A percentile compares a stretch with the other conserved stretches of the same genome.
Evolutionary conservation across 768 basidiomycete species (phyloP).

Genomic region (Polyporus arcularius): DNA sequence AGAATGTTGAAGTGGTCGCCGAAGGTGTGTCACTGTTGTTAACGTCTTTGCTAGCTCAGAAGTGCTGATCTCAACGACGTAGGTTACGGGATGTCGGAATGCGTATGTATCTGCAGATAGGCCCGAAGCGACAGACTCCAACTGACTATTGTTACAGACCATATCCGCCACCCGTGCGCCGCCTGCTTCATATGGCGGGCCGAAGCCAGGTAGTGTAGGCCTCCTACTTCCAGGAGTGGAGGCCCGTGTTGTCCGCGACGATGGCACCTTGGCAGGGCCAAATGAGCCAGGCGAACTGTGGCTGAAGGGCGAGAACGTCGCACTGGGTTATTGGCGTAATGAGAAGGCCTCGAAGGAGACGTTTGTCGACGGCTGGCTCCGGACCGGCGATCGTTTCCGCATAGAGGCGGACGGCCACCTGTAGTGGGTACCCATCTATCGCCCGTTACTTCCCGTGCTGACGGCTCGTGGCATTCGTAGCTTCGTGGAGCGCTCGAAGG

Average conservation of each 20-base stretch:
- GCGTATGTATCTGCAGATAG: slow-evolving; percentile 10
- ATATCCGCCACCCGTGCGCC: slow-evolving; percentile 50
- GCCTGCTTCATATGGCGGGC: slow-evolving; percentile 47
- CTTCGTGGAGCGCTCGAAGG: slow-evolving; percentile 81
- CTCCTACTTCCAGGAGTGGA: slow-evolving; percentile 65
- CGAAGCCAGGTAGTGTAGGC: slow-evolving; percentile 40
- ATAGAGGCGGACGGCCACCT: slow-evolving; percentile 62
- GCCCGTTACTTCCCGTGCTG: background rate
- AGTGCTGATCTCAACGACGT: background rate
- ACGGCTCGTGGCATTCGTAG: slow-evolving; percentile 33
- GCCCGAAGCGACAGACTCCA: background rate
- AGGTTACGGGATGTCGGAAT: slow-evolving; percentile 60
- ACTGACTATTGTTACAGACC: slow-evolving; percentile 43
- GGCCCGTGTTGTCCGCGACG: slow-evolving; percentile 59
- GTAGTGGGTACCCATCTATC: slow-evolving; percentile 48
- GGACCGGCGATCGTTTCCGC: slow-evolving; percentile 71
- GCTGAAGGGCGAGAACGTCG: slow-evolving; percentile 55
- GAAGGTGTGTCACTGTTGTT: slow-evolving; percentile 44
- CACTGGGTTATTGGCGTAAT: slow-evolving; percentile 74
- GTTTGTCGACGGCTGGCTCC: slow-evolving; percentile 70
- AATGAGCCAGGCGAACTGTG: slow-evolving; percentile 71
- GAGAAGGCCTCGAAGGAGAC: slow-evolving; percentile 64
- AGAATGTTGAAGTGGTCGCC: slow-evolving; percentile 30
- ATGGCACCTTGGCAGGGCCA: slow-evolving; percentile 52
- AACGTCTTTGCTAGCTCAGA: background rate